These are phyloP conservation scores for Usnea hakonensis DNA, from an alignment of 495 filamentous ascomycete genomes.

Conservation along the genomic window DNA sequence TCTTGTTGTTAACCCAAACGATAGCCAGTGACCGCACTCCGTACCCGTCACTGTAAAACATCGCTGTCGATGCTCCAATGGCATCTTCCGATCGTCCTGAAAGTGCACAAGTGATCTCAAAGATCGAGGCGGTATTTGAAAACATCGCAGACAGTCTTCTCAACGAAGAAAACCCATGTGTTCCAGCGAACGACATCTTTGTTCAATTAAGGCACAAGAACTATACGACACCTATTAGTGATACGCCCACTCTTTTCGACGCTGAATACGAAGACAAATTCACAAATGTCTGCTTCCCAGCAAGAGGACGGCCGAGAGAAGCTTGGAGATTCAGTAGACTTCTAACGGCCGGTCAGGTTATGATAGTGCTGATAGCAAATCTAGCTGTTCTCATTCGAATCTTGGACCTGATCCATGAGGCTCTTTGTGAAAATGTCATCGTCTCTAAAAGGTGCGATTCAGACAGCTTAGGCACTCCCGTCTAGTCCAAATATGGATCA, in stretches of 20 bases:
- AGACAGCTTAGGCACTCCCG: too few relatives aligned
- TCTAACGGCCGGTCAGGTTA: background rate
- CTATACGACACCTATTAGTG: background rate
- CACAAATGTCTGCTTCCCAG: constrained; percentile 44
- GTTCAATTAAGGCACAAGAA: constrained; percentile 17
- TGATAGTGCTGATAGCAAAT: background rate
- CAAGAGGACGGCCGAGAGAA: constrained; percentile 44
- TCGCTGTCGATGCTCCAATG: background rate
- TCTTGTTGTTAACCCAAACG: too few relatives aligned
- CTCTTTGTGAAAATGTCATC: constrained; percentile 50
- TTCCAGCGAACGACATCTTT: constrained; percentile 13
- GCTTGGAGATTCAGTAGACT: constrained; percentile 59
- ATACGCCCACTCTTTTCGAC: background rate
- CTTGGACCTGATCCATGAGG: constrained; percentile 62
- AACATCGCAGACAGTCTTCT: constrained; percentile 12
- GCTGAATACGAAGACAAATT: background rate
- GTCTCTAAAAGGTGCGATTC: constrained; percentile 65
- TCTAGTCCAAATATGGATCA: background rate
- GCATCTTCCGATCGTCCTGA: background rate
- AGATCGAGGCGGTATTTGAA: constrained; percentile 14
- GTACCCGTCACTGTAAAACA: background rate
- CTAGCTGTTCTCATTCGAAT: constrained; percentile 59
- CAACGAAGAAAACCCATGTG: constrained; percentile 2
- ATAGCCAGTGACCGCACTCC: background rate
- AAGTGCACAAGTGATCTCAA: constrained; percentile 10